Evolutionary conservation across 805 yeast species (phyloP).

Genomic region (Candida loeiensis): DNA sequence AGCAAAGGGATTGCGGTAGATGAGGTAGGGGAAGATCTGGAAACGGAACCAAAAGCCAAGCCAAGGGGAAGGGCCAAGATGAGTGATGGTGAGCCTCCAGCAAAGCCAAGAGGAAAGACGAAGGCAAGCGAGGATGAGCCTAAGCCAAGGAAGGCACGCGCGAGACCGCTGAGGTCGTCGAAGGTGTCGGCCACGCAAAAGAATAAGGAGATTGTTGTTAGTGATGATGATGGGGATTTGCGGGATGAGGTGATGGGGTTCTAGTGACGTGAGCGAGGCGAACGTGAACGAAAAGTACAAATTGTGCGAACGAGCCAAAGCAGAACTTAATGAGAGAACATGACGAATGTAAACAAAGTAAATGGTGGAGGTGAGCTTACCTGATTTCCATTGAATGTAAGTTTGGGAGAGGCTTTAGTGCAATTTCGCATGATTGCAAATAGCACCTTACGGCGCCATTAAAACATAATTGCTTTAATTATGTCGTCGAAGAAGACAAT

Average conservation of each 20-base stretch:
- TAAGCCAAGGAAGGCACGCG: too few relatives aligned
- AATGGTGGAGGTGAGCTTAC: too few relatives aligned
- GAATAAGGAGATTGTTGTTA: constrained; percentile 1
- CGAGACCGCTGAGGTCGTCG: constrained; percentile 4
- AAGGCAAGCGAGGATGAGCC: too few relatives aligned
- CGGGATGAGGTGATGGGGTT: constrained; percentile 2
- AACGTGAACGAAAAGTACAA: background rate
- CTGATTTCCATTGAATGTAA: background rate
- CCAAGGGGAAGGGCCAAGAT: background rate
- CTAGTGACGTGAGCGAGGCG: background rate
- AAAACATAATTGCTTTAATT: too few relatives aligned
- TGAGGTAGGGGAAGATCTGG: constrained; percentile 2
- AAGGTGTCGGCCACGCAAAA: constrained; percentile 2
- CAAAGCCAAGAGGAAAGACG: background rate
- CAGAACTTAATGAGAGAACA: too few relatives aligned
- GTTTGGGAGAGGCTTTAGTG: too few relatives aligned
- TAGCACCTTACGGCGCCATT: too few relatives aligned
- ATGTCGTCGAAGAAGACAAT: too few relatives aligned
- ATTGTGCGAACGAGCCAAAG: background rate
- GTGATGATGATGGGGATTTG: constrained; percentile 4
- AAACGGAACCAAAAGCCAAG: background rate
- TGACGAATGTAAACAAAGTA: too few relatives aligned
- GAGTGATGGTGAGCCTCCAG: background rate
- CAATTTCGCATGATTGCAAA: too few relatives aligned
- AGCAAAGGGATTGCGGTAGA: background rate